A percentile compares a stretch with the other conserved stretches of the same genome.
Conservation (phyloP, 129 eudicot species). For the Flaveria linearis region DNA sequence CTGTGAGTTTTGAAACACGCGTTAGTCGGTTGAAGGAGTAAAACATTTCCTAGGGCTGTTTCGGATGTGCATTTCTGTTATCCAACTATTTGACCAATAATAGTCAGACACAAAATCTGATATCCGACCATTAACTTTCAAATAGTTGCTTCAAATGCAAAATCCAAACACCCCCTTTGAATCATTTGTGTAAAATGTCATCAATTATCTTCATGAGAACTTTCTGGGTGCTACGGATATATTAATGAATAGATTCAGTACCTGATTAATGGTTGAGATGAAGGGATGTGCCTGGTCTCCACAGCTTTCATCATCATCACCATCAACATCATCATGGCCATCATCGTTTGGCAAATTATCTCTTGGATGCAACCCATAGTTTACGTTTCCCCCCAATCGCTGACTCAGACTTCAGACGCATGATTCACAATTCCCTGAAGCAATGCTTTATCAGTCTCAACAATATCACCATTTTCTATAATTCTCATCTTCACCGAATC, state of each 20-base stretch:
- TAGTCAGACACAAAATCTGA: background rate
- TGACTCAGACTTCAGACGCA: constrained; percentile 45
- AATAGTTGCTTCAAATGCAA: no score
- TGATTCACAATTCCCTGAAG: constrained; percentile 43
- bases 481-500: constrained; percentile 35
- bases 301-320: constrained; percentile 39
- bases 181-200: background rate
- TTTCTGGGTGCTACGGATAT: background rate
- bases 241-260: constrained; percentile 17
- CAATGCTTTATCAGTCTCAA: constrained; percentile 48
- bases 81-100: no score
- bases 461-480: constrained; percentile 34
- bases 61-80: no score
- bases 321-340: constrained; percentile 29
- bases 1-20: constrained; percentile 34
- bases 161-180: no score
- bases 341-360: constrained; percentile 11
- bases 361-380: constrained; percentile 18
- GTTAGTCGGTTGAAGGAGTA: background rate
- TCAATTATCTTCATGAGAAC: background rate
- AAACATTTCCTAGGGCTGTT: no score
- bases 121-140: background rate
- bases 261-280: constrained; percentile 40
- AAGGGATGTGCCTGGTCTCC: constrained; percentile 36
- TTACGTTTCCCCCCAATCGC: constrained; percentile 33